These are phyloP conservation scores for Plasmopara viticola DNA, from an alignment of 352 stramenopile species.

Conservation along the genomic window DNA sequence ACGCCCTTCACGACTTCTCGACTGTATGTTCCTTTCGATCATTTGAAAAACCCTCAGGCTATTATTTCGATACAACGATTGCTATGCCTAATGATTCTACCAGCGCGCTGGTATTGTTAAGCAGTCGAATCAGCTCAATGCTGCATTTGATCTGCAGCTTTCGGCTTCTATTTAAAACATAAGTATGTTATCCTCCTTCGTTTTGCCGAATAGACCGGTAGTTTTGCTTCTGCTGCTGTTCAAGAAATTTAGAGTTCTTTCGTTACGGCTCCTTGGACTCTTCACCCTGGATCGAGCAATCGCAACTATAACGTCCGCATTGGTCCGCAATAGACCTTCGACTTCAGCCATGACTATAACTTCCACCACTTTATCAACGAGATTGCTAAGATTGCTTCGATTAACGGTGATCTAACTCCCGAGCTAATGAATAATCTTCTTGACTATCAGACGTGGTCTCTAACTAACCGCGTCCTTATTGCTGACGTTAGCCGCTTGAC, in stretches of 20 bases:
- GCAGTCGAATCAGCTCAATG: neutral
- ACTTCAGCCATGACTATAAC: neutral
- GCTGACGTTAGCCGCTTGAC: neutral
- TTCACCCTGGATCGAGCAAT: neutral
- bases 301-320: neutral
- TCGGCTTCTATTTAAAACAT: neutral
- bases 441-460: neutral
- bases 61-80: too few relatives aligned
- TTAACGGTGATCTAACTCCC: constrained; percentile 1
- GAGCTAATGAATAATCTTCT: neutral
- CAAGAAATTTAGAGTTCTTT: constrained; percentile 1
- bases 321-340: neutral
- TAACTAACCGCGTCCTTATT: neutral
- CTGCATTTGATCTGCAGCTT: constrained; percentile 2
- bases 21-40: too few relatives aligned
- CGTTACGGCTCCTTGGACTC: neutral
- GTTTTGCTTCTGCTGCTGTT: neutral
- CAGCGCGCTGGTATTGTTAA: neutral
- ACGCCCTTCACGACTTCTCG: too few relatives aligned
- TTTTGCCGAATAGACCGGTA: neutral
- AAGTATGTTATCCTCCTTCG: constrained; percentile 1
- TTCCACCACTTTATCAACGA: neutral
- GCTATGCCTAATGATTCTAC: neutral
- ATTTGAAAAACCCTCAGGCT: too few relatives aligned
- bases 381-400: neutral